phyloP scores from a whole-genome alignment of 1,284 basidiomycete species.

The Sporisorium scitamineum region DNA sequence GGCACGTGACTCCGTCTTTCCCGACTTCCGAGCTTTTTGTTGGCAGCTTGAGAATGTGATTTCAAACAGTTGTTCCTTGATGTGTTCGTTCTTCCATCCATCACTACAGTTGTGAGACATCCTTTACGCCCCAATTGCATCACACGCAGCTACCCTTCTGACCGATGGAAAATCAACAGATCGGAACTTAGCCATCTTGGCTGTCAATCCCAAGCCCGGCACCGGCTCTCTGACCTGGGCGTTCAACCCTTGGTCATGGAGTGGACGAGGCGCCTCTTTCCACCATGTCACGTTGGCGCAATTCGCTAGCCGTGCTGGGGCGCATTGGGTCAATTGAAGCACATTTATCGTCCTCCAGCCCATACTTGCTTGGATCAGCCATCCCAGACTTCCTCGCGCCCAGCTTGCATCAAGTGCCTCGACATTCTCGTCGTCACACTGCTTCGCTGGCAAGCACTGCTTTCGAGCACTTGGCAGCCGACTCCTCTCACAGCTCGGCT shows the following conservation, averaged over 20 bases:
- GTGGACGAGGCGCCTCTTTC: background rate
- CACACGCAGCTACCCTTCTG: background rate
- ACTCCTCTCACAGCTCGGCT: background rate
- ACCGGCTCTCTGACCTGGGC: background rate
- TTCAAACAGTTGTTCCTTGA: background rate
- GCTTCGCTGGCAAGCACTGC: conserved; percentile 3
- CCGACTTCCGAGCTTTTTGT: conserved; percentile 22
- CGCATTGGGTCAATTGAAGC: background rate
- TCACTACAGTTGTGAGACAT: background rate
- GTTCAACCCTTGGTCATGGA: background rate
- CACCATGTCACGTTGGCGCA: conserved; percentile 19
- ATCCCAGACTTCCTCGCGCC: conserved; percentile 34
- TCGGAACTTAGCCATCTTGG: no score
- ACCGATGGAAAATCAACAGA: background rate
- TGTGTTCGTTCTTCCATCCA: background rate
- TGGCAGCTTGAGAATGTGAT: background rate
- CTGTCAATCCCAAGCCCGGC: background rate
- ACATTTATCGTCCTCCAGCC: background rate
- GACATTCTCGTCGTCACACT: conserved; percentile 8
- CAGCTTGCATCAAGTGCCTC: background rate
- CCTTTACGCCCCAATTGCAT: background rate
- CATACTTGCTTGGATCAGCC: background rate
- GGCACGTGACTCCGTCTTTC: conserved; percentile 20
- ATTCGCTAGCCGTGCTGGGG: conserved; percentile 9
- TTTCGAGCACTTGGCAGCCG: background rate